phyloP scores from a whole-genome alignment of 768 basidiomycete genomes.

The Psilocybe cubensis region DNA sequence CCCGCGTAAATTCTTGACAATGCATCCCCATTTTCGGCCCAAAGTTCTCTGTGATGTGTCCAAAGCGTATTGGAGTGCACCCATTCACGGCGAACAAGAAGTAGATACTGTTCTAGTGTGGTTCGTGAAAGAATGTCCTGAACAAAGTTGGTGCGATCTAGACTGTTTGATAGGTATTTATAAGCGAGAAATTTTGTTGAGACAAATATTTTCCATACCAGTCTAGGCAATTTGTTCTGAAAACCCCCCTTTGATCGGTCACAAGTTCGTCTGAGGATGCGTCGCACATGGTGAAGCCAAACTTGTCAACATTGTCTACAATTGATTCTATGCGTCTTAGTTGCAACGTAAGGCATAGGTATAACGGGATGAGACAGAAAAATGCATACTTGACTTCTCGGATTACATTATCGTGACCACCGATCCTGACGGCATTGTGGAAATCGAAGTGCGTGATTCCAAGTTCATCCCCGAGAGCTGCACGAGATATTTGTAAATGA shows the following conservation, averaged over 20 bases:
- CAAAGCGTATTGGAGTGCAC: conserved; percentile 69
- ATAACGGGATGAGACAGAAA: neutral
- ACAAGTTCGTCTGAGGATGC: conserved; percentile 67
- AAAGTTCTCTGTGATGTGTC: conserved; percentile 89
- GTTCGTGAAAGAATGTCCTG: conserved; percentile 91
- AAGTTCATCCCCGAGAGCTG: conserved; percentile 67
- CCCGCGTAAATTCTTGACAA: conserved; percentile 94
- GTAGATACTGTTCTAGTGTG: conserved; percentile 81
- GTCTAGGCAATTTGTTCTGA: conserved; percentile 94
- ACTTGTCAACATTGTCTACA: conserved; percentile 68
- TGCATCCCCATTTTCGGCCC: conserved; percentile 97
- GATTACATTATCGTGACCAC: conserved; percentile 87
- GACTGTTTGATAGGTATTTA: conserved; percentile 43
- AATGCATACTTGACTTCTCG: conserved; percentile 64
- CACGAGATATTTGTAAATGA: conserved; percentile 72
- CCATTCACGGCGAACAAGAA: conserved; percentile 81
- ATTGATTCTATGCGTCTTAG: conserved; percentile 64
- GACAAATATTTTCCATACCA: conserved; percentile 55
- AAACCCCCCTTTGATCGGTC: conserved; percentile 89
- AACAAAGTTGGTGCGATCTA: conserved; percentile 97
- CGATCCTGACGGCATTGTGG: conserved; percentile 76
- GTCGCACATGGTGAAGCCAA: conserved; percentile 87
- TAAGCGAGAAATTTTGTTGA: conserved; percentile 1
- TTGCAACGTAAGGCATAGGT: conserved; percentile 1
- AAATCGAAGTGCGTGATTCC: conserved; percentile 93